These are phyloP conservation scores for Ochetophila trinervis DNA, from an alignment of 306 rosid genomes.

Conservation along the genomic window DNA sequence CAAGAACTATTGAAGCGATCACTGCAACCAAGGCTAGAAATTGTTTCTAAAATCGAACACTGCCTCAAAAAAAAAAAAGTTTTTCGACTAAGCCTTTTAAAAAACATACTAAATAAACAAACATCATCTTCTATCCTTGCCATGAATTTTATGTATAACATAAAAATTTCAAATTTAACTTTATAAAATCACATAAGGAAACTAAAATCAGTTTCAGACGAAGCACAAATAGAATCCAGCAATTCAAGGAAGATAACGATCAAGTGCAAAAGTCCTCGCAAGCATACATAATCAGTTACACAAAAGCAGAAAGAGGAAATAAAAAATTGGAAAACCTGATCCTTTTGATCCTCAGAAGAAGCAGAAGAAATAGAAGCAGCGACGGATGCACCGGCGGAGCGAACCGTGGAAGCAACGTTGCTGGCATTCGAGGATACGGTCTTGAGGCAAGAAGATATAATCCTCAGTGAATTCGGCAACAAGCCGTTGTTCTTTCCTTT, in stretches of 20 bases:
- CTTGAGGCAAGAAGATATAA: constrained; percentile 81
- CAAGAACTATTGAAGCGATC: not conserved
- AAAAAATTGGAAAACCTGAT: constrained; percentile 45
- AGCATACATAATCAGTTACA: not conserved
- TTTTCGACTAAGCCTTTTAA: no score
- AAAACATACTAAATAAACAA: no score
- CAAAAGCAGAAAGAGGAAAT: not conserved
- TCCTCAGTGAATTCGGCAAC: constrained; percentile 77
- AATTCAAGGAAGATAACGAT: not conserved
- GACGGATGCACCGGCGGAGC: constrained; percentile 88
- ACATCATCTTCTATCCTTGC: no score
- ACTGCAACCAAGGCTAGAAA: not conserved
- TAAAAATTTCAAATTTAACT: no score
- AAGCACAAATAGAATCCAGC: not conserved
- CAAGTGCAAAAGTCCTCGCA: not conserved
- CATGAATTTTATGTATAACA: no score
- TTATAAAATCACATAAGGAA: not conserved
- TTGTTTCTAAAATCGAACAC: no score
- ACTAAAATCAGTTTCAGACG: not conserved
- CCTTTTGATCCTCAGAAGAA: constrained; percentile 70
- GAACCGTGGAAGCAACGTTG: constrained; percentile 78
- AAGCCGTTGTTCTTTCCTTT: constrained; percentile 67
- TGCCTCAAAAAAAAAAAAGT: no score
- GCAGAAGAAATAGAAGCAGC: constrained; percentile 65
- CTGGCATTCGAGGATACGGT: constrained; percentile 80